Evolutionary conservation across 1,284 basidiomycete genomes (phyloP).

Genomic region (Nidula niveotomentosa): DNA sequence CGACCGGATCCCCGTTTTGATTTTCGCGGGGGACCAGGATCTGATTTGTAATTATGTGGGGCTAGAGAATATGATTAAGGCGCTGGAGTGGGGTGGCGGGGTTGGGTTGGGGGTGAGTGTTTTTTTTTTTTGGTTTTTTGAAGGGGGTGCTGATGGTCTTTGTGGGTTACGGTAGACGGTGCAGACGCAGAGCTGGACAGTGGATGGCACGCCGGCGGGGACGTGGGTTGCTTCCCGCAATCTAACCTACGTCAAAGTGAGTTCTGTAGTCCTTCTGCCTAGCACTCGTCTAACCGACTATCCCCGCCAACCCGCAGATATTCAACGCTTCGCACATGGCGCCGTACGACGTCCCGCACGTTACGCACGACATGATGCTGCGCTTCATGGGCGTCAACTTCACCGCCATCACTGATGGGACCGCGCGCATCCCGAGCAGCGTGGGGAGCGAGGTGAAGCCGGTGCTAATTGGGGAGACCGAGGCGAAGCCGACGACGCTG

Average conservation of each 20-base stretch:
- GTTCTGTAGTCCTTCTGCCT: slow-evolving; percentile 7
- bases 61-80: slow-evolving; percentile 82
- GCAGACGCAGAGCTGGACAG: slow-evolving; percentile 77
- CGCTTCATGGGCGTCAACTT: slow-evolving; percentile 94
- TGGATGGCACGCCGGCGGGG: slow-evolving; percentile 79
- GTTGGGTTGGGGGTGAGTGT: slow-evolving; percentile 81
- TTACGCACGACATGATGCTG: slow-evolving; percentile 97
- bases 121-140: background rate
- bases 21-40: slow-evolving; percentile 96
- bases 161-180: slow-evolving; percentile 62
- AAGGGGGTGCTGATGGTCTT: no score
- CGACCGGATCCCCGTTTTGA: slow-evolving; percentile 78
- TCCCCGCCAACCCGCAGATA: slow-evolving; percentile 40
- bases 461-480: slow-evolving; percentile 1
- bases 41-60: slow-evolving; percentile 96
- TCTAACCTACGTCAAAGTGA: slow-evolving; percentile 90
- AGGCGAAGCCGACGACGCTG: slow-evolving; percentile 29
- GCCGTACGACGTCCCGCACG: slow-evolving; percentile 87
- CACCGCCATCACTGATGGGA: slow-evolving; percentile 72
- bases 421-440: slow-evolving; percentile 72
- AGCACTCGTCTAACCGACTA: background rate
- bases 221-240: slow-evolving; percentile 91
- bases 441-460: slow-evolving; percentile 48
- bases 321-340: slow-evolving; percentile 95
- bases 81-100: slow-evolving; percentile 83